A percentile compares a stretch with the other conserved stretches of the same genome.
These are phyloP conservation scores for Eimeria brunetti DNA, from an alignment of 169 alveolate genomes.

Conservation along the genomic window DNA sequence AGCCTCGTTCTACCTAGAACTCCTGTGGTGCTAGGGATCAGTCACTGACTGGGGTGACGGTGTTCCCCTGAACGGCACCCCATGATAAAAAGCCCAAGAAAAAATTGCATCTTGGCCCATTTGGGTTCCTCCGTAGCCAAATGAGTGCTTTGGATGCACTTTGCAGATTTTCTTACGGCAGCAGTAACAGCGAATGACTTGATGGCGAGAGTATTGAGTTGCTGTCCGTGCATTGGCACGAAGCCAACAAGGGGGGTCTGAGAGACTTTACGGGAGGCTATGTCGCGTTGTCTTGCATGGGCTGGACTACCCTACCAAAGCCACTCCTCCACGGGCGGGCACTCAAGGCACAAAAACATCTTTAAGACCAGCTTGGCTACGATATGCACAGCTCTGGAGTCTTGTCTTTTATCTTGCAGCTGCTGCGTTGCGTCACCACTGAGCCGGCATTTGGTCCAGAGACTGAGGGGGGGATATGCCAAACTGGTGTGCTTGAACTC, in stretches of 20 bases:
- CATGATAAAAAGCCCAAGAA: too few relatives aligned
- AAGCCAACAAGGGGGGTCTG: conserved; percentile 73
- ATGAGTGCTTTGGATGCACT: too few relatives aligned
- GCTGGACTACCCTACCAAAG: conserved; percentile 85
- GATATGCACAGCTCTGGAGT: not conserved
- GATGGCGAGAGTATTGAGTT: conserved; percentile 49
- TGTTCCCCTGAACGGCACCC: too few relatives aligned
- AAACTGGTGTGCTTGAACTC: conserved; percentile 52
- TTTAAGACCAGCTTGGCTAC: conserved; percentile 22
- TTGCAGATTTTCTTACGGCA: too few relatives aligned
- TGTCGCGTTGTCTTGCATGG: conserved; percentile 93
- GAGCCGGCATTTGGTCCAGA: conserved; percentile 9
- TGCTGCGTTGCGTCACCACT: not conserved
- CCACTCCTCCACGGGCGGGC: conserved; percentile 81
- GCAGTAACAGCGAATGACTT: not conserved
- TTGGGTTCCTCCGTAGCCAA: too few relatives aligned
- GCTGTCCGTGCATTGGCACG: conserved; percentile 74
- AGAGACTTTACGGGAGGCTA: conserved; percentile 88
- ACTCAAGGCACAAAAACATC: conserved; percentile 57
- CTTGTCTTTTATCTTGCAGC: not conserved
- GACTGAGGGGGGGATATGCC: conserved; percentile 48
- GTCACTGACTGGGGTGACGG: too few relatives aligned
- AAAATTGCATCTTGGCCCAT: too few relatives aligned
- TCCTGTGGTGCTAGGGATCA: too few relatives aligned
- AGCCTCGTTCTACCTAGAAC: too few relatives aligned